These are phyloP conservation scores for Camillea tinctor DNA, from an alignment of 2,329 filamentous ascomycete genomes.

Conservation along the genomic window DNA sequence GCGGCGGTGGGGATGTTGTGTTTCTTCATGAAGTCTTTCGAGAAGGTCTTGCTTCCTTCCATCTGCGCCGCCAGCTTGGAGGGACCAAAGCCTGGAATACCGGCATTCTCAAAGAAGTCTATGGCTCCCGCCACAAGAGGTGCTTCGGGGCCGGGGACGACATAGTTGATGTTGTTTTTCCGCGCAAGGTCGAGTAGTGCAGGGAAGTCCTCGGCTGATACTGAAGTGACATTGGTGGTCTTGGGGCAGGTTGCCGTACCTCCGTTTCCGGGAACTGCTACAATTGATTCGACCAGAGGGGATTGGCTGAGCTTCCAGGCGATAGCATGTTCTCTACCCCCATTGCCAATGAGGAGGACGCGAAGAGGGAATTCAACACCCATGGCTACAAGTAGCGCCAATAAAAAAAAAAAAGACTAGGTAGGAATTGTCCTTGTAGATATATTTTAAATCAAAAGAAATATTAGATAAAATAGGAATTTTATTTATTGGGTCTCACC, in stretches of 20 bases:
- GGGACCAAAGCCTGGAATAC: constrained; percentile 83
- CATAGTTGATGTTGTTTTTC: constrained; percentile 72
- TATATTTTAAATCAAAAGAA: background rate
- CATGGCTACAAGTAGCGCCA: constrained; percentile 19
- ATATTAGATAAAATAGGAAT: constrained; percentile 6
- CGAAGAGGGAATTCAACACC: constrained; percentile 46
- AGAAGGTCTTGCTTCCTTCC: constrained; percentile 96
- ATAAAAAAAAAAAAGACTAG: background rate
- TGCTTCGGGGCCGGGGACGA: constrained; percentile 88
- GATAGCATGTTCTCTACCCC: constrained; percentile 89
- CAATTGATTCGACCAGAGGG: constrained; percentile 71
- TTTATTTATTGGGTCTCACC: background rate
- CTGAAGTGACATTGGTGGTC: constrained; percentile 66
- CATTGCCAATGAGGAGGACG: constrained; percentile 87
- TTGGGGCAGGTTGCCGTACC: constrained; percentile 74
- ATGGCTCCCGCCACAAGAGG: constrained; percentile 91
- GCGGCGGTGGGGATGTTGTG: constrained; percentile 86
- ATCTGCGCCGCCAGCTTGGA: constrained; percentile 80
- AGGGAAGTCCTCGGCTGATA: constrained; percentile 75
- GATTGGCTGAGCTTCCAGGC: constrained; percentile 93
- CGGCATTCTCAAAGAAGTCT: constrained; percentile 71
- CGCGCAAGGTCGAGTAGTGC: constrained; percentile 73
- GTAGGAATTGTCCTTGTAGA: background rate
- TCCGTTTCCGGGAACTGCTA: constrained; percentile 76
- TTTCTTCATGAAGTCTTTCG: constrained; percentile 95